phyloP scores from a whole-genome alignment of 345 rosid genomes.

The Eucalyptus fibrosa region DNA sequence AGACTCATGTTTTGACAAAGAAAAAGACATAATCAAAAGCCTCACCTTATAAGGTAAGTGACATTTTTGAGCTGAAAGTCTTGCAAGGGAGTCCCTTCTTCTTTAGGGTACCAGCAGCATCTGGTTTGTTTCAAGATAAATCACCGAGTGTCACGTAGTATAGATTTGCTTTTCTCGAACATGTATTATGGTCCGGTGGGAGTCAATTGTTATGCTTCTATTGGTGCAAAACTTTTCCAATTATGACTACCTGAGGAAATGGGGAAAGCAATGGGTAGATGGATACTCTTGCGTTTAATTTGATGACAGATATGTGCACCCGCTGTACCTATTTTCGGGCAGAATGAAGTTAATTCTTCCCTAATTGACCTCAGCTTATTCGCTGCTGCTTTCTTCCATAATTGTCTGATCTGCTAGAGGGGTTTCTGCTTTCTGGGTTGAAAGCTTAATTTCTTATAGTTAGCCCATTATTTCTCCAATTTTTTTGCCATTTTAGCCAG shows the following conservation, averaged over 20 bases:
- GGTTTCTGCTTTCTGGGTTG: background rate
- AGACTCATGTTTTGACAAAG: background rate
- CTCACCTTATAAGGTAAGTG: constrained; percentile 76
- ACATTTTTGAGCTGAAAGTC: constrained; percentile 47
- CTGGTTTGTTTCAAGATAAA: background rate
- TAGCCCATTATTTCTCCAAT: background rate
- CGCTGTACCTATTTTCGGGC: background rate
- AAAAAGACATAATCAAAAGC: background rate
- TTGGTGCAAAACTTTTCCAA: background rate
- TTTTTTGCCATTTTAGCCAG: background rate
- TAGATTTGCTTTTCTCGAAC: background rate
- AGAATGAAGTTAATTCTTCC: background rate
- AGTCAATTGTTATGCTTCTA: background rate
- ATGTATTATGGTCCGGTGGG: background rate
- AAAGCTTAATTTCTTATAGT: background rate
- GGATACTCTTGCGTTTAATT: background rate
- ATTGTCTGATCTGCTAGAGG: background rate
- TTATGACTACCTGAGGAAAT: background rate
- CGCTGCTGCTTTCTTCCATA: background rate
- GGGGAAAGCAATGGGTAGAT: background rate
- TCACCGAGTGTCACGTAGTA: background rate
- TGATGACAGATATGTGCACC: background rate
- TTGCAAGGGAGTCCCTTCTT: constrained; percentile 54
- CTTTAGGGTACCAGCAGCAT: constrained; percentile 30
- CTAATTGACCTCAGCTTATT: background rate